phyloP scores from a whole-genome alignment of 306 rosid species.

The Ormosia semicastrata region DNA sequence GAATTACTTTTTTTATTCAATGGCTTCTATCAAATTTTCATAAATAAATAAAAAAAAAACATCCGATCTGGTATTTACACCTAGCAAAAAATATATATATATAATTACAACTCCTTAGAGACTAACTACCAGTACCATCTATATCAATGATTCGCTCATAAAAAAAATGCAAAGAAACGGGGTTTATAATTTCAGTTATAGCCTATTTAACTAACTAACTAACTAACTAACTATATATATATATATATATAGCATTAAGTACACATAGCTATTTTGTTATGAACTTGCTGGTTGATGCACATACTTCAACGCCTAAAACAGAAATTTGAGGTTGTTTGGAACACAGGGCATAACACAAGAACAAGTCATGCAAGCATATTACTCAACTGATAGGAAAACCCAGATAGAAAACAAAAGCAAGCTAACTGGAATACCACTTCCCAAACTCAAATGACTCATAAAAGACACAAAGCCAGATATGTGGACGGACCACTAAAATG shows the following conservation, averaged over 20 bases:
- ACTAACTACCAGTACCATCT: not conserved
- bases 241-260: not conserved
- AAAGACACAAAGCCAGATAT: slow-evolving; percentile 19
- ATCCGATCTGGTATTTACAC: not conserved
- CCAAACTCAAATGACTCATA: not conserved
- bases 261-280: not conserved
- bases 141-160: slow-evolving; percentile 4
- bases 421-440: not conserved
- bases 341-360: not conserved
- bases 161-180: not conserved
- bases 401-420: not conserved
- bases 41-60: not conserved
- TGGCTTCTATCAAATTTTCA: slow-evolving; percentile 13
- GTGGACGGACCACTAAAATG: too few relatives aligned
- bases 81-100: not conserved
- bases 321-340: not conserved
- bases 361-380: slow-evolving; percentile 3
- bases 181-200: not conserved
- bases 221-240: too few relatives aligned
- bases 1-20: not conserved
- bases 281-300: slow-evolving; percentile 1
- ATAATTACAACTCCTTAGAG: not conserved
- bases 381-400: slow-evolving; percentile 10
- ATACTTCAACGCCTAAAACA: slow-evolving; percentile 9
- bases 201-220: too few relatives aligned